Evolutionary conservation across 2,329 filamentous ascomycete genomes (phyloP), one percentile per base, ranked within the genome.

Genomic region (Phyllosticta ampelicida): DNA sequence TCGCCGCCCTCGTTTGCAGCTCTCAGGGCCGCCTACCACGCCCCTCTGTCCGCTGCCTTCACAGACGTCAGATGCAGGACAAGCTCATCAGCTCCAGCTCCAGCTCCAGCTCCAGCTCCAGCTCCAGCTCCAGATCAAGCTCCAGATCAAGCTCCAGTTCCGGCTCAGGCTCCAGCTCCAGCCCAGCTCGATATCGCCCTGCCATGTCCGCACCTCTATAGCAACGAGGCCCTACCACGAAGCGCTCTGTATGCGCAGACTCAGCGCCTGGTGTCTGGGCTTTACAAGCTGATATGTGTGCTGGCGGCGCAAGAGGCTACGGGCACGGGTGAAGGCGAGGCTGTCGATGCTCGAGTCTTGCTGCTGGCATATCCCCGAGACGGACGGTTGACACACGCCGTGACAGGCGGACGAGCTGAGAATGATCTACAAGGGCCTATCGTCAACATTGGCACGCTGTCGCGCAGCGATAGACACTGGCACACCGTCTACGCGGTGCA

Each of bases 281-380:
- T 95, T 21, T 97, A 97, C 77, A 84, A 85, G 65, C 79, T 96
- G 54, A 76, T 94, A 58, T 86, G 86, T 30, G 75, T 85, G 51
- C 77, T 89, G n/a, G 89, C 86, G 62, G 82, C 85, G 11, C 78
- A 83, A 63, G 75, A 82, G 53, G 75, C 75, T 75, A 74, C 86
- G 70, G 74, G 88, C 71, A 69, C 89, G 72, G 77, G 81, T 75
- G 82, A 83, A 36, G 79, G 83, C 0, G 84, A 84, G 51, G 86
- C 88, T 21, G 81, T 96, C 16, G 90, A 96, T 71, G 79, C 83
- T 1, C 83, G 90, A 4, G 75, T 96, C 16, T 67, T 96, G 26
- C 78, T 95, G 29, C 73, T 96, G 48, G 83, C 90, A 61, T 82
- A 87, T 68, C 70, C 73, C 54, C 63, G 66, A 59, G 56, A 67